Evolutionary conservation across 768 basidiomycete species (phyloP), one percentile per base, ranked within the genome.

Genomic region (Fomitopsis pulvina): DNA sequence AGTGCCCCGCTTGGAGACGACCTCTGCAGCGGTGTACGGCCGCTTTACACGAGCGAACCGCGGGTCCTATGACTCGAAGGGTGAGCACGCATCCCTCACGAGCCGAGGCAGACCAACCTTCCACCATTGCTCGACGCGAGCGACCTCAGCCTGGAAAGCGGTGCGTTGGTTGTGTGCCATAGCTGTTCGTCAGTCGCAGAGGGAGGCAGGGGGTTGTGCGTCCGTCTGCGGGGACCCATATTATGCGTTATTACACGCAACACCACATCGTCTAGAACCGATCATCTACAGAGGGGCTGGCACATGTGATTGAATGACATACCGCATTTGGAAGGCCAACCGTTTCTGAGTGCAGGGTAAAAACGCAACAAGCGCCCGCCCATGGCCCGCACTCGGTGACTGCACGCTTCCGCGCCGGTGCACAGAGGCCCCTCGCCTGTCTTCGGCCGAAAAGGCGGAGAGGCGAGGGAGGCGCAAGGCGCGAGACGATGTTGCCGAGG

Each of bases 1-100:
- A 3, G 88, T 92, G 7, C 96, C 96, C 28, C 95, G 80, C 71
- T 98, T 97, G 18, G 88, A 76, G 53, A 97, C 93, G 59, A 98
- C 94, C 53, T 97, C 85, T 21, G 82, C 84, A 10, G 95, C 92
- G 41, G 87, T 85, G 72, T 97, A 99, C 3, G 93, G 94, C 21
- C 96, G 85, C 57, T 77, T 83, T n/a, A 87, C 84, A 61, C 83
- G 77, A 22, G 81, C 77, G 68, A 94, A 99, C 29, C 96, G 90
- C 18, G 90, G 82, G 61, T 70, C 83, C 94, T 97, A 61, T n/a
- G 41, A 18, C 34, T 28, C 24, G 37, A 37, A 41, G 18, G 45
- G 51, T 28, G 24, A 48, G 41, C 16, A 32, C 20, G 30, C 20
- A 38, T 26, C 26, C 28, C 28, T 32, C 8, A 11, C 27, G 34